Conservation (phyloP, 2,329 filamentous ascomycete genomes). For the Beauveria sp. region DNA sequence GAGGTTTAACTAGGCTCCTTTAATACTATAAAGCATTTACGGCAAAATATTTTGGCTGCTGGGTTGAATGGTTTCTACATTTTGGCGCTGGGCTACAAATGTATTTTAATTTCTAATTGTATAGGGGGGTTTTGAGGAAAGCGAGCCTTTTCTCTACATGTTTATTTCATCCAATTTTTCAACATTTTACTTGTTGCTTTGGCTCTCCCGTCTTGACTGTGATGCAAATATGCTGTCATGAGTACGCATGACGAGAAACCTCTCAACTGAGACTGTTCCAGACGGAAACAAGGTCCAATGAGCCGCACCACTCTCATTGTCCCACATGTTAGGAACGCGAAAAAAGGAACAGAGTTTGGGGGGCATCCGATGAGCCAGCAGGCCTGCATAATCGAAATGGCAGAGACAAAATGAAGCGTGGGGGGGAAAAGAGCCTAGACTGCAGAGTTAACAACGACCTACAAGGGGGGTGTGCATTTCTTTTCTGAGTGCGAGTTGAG, state of each 20-base stretch:
- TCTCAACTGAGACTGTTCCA: neutral
- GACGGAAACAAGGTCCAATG: neutral
- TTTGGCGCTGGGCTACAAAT: slow-evolving; percentile 17
- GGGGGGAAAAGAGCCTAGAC: too few species aligned
- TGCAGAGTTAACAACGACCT: too few species aligned
- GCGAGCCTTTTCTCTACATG: slow-evolving; percentile 6
- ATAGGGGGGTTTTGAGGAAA: slow-evolving; percentile 18
- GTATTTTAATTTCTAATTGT: slow-evolving; percentile 44
- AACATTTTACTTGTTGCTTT: neutral
- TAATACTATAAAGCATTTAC: slow-evolving; percentile 21
- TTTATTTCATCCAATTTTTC: slow-evolving; percentile 4
- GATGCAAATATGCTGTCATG: too few species aligned
- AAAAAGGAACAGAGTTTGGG: too few species aligned
- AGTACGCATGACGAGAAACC: neutral
- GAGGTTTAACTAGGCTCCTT: slow-evolving; percentile 28
- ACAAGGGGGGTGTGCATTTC: too few species aligned
- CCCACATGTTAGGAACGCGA: too few species aligned
- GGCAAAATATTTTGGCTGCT: slow-evolving; percentile 9
- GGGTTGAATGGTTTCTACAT: slow-evolving; percentile 10
- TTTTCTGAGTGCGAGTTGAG: too few species aligned
- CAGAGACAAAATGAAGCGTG: too few species aligned
- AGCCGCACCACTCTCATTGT: neutral
- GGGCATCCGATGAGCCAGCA: too few species aligned
- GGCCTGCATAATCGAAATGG: too few species aligned
- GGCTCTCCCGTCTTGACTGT: neutral